Base-by-base conservation (phyloP, 192 early-diverging fungal genomes). In the Umbelopsis vinacea region DNA sequence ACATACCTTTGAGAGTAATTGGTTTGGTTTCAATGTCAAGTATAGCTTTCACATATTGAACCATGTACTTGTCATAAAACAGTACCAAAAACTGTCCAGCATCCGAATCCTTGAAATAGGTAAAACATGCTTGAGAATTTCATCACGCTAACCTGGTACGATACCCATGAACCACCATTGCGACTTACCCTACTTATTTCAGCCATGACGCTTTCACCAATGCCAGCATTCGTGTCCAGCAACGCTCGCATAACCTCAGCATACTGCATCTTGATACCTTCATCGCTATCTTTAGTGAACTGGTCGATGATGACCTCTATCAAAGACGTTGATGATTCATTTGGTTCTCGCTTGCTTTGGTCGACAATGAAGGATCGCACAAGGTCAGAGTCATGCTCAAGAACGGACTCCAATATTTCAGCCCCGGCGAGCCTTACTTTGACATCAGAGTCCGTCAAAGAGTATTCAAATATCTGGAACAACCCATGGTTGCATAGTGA, bases 321-420 rank as follows among this genome's bases (percentile, higher is more conserved):
- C 50, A 76, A n/a, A 85, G 83, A 63, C 84, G 85, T 37, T 4
- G 71, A 54, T 21, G 76, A 71, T 24, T 74, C 70, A 6, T 78
- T 66, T 55, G 63, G 1, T 9, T 72, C 72, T 53, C 87, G 80
- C 52, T 81, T 82, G 6, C 86, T 77, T 79, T 93, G 91, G 10
- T 82, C 89, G 17, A 92, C 52, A 43, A 88, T 87, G 69, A 91
- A 86, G 0, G 86, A 82, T 48, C 96, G 81, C 7, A 98, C 89
- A 21, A 93, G 76, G 35, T 86, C 81, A 10, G 93, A 86, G 69
- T 98, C 92, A 68, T 93, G 89, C 38, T 96, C 94, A 57, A 95
- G 76, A 4, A 96, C 82, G 4, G 87, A 80, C 23, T 86, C 74
- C 52, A 96, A 79, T 46, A 96, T 88, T 22, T 93, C 89, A 15